These are phyloP conservation scores for Leccinum subrobustum DNA, from an alignment of 1,284 basidiomycete species.

Conservation along the genomic window DNA sequence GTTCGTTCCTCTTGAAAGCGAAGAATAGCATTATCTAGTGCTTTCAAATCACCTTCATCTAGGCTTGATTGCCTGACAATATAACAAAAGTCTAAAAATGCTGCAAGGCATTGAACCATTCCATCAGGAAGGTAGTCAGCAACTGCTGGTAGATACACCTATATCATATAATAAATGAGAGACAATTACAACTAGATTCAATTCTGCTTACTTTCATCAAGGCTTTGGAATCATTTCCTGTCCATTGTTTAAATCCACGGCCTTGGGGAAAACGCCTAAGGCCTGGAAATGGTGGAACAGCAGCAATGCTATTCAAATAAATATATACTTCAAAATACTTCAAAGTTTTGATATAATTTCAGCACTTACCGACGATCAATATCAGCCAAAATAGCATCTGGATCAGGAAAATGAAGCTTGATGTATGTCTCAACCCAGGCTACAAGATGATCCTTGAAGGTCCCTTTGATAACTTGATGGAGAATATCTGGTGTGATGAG, in stretches of 20 bases:
- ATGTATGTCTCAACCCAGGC: neutral
- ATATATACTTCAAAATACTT: neutral
- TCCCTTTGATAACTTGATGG: too few species aligned
- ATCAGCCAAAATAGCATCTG: neutral
- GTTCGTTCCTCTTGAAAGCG: too few species aligned
- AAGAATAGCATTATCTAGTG: neutral
- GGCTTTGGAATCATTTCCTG: neutral
- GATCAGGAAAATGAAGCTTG: neutral
- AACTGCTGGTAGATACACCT: neutral
- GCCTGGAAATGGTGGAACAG: neutral
- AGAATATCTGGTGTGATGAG: too few species aligned
- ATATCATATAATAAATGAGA: neutral
- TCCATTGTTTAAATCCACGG: neutral
- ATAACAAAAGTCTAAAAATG: slow-evolving; percentile 3
- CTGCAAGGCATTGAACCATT: slow-evolving; percentile 1
- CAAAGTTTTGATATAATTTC: neutral
- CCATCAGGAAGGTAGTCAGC: neutral
- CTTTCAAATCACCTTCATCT: neutral
- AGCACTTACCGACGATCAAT: neutral
- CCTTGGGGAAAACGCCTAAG: too few species aligned
- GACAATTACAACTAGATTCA: neutral
- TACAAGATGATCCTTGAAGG: too few species aligned
- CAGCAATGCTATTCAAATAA: neutral
- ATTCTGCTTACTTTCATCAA: neutral
- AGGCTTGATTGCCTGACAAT: neutral